Base-by-base conservation (phyloP, 495 filamentous ascomycete species). In the Stereocaulon alpinum region DNA sequence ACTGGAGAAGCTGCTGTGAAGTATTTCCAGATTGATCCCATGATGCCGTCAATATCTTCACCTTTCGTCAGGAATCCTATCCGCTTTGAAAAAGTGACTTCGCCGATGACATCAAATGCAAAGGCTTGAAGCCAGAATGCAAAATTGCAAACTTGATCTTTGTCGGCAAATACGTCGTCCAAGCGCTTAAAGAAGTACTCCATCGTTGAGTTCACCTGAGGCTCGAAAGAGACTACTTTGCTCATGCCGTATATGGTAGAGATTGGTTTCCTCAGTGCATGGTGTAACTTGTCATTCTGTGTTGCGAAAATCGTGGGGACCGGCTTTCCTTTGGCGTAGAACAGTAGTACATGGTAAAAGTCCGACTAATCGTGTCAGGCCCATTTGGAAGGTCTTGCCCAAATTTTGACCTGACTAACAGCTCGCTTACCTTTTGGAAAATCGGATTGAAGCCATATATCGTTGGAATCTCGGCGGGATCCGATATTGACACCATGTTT, bases 111-210 rank as follows among this genome's bases (percentile, higher is more conserved):
- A 64, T 93, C 88, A 63, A 89, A 90, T 5, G 86, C 86, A 66
- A 84, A 91, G 66, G 82, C 89, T 66, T 92, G 87, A 18, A 90
- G 71, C 88, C 88, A 92, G 43, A 77, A 71, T 0, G 63, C 72
- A 0, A 77, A 55, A 50, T 74, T 66, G 42, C 66, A 72, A 0
- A 58, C 48, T 18, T 37, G 56, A 5, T 55, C 51, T 3, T 58
- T 66, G 6, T 51, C 50, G 0, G 61, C 58, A 61, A 73, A 74
- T 7, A 66, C 66, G 10, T 53, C 59, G 47, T 76, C 70, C 4
- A 78, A 49, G 54, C 72, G 70, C 20, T 64, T 29, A 12, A 69
- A 60, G 10, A 78, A 68, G 48, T 67, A 58, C 18, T 56, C 54
- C 14, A 70, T 61, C 14, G 60, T 68, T 18, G 61, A 29, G 56